These are phyloP conservation scores for Exophiala sideris DNA, from an alignment of 2,329 filamentous ascomycete genomes.

Conservation along the genomic window DNA sequence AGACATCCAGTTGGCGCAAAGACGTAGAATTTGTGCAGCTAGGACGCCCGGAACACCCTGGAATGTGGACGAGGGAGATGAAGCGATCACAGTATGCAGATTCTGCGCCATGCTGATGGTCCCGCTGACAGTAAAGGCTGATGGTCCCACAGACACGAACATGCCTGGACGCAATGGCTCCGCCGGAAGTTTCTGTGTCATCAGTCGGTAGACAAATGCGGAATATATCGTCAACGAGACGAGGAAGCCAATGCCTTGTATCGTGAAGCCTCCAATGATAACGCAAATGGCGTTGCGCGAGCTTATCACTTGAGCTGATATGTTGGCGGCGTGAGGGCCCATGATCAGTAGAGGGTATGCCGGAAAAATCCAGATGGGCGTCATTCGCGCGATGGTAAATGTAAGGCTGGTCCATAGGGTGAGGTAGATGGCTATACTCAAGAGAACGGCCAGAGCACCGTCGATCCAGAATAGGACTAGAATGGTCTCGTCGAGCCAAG, in stretches of 20 bases:
- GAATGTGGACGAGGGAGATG: slow-evolving; percentile 40
- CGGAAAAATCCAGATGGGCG: slow-evolving; percentile 83
- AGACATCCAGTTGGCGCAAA: slow-evolving; percentile 61
- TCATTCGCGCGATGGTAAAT: slow-evolving; percentile 78
- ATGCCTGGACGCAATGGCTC: slow-evolving; percentile 76
- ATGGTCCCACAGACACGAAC: slow-evolving; percentile 79
- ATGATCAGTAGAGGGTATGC: slow-evolving; percentile 77
- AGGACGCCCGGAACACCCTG: slow-evolving; percentile 54
- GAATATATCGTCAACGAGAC: slow-evolving; percentile 76
- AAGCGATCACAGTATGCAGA: slow-evolving; percentile 47
- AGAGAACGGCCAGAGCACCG: slow-evolving; percentile 61
- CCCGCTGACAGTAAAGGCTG: slow-evolving; percentile 63
- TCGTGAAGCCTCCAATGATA: slow-evolving; percentile 57
- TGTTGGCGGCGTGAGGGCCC: slow-evolving; percentile 66
- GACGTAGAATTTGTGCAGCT: slow-evolving; percentile 53
- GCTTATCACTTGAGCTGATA: slow-evolving; percentile 47
- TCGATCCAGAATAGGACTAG: slow-evolving; percentile 73
- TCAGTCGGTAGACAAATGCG: slow-evolving; percentile 79
- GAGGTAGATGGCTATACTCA: slow-evolving; percentile 70
- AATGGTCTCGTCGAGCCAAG: slow-evolving; percentile 61
- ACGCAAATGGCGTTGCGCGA: slow-evolving; percentile 48
- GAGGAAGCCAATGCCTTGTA: slow-evolving; percentile 64
- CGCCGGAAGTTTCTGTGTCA: slow-evolving; percentile 79
- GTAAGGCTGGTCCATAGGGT: slow-evolving; percentile 66
- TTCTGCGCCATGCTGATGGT: slow-evolving; percentile 57